Evolutionary conservation across 2,329 filamentous ascomycete genomes (phyloP).

Genomic region (Phaeosphaeria sp.): DNA sequence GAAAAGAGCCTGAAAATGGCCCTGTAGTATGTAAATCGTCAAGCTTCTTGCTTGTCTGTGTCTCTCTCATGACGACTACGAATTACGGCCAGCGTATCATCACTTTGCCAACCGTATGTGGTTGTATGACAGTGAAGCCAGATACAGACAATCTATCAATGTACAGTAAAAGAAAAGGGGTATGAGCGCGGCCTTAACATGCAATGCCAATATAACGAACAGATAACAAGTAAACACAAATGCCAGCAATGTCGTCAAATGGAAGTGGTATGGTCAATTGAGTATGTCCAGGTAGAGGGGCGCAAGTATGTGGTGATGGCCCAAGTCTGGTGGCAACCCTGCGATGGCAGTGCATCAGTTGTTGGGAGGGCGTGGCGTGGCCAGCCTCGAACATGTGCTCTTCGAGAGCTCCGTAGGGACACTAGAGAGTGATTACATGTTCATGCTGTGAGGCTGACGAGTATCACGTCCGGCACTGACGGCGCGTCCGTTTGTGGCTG

Average conservation of each 20-base stretch:
- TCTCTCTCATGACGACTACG: neutral
- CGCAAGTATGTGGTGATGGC: neutral
- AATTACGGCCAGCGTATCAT: conserved; percentile 1
- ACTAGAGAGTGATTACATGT: neutral
- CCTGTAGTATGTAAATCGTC: neutral
- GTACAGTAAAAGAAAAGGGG: conserved; percentile 30
- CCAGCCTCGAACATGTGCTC: neutral
- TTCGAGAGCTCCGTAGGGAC: neutral
- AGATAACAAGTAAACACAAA: conserved; percentile 9
- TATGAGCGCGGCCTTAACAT: conserved; percentile 32
- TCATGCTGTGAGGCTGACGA: conserved; percentile 27
- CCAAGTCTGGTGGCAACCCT: neutral
- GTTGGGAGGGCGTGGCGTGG: too few relatives aligned
- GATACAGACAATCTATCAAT: conserved; percentile 21
- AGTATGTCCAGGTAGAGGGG: conserved; percentile 4
- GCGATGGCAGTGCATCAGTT: too few relatives aligned
- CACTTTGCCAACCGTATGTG: neutral
- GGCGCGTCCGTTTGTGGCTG: conserved; percentile 41
- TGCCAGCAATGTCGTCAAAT: conserved; percentile 10
- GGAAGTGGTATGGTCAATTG: conserved; percentile 10
- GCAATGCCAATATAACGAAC: conserved; percentile 10
- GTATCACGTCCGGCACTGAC: conserved; percentile 39
- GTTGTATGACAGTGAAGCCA: conserved; percentile 1
- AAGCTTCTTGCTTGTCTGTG: neutral
- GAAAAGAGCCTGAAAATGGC: neutral